These are phyloP conservation scores for Phellopilus nigrolimitatus DNA, from an alignment of 1,284 basidiomycete species.

Conservation along the genomic window DNA sequence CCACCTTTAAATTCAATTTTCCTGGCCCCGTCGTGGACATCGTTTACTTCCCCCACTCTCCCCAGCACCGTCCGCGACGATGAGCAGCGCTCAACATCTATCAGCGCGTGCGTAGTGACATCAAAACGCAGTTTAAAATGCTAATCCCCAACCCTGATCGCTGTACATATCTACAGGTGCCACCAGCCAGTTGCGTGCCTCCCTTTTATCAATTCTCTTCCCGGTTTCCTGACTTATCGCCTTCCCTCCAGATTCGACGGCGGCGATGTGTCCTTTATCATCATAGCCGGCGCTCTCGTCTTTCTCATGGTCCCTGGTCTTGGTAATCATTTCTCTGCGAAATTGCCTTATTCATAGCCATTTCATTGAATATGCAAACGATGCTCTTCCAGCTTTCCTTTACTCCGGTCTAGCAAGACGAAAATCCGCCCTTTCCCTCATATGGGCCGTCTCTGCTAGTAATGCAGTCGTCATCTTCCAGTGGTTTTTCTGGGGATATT, in stretches of 20 bases:
- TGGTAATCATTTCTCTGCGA: constrained; percentile 35
- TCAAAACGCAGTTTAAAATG: neutral
- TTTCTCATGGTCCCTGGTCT: constrained; percentile 77
- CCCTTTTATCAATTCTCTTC: constrained; percentile 2
- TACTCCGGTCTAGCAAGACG: constrained; percentile 85
- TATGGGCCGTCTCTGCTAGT: constrained; percentile 65
- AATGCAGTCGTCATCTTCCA: constrained; percentile 85
- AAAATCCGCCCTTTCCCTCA: constrained; percentile 63
- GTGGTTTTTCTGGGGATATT: constrained; percentile 87
- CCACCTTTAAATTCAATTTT: no score
- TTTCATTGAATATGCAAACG: neutral
- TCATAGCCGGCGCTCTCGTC: constrained; percentile 77
- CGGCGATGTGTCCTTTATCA: constrained; percentile 75
- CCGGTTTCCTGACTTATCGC: constrained; percentile 26
- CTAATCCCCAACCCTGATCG: neutral
- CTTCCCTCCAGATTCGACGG: constrained; percentile 44
- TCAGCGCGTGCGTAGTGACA: constrained; percentile 5
- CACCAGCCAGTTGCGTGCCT: constrained; percentile 19
- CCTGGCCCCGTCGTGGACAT: no score
- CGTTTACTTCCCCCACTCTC: no score
- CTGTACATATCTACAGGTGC: constrained; percentile 11
- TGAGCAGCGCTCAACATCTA: neutral
- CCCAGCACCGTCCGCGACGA: neutral
- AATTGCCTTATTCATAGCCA: neutral
- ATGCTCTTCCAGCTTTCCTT: constrained; percentile 55